Percentiles rank a stretch among this genome's conserved stretches.
Evolutionary conservation across 768 basidiomycete species (phyloP).

Genomic region (Podaxis sp.): DNA sequence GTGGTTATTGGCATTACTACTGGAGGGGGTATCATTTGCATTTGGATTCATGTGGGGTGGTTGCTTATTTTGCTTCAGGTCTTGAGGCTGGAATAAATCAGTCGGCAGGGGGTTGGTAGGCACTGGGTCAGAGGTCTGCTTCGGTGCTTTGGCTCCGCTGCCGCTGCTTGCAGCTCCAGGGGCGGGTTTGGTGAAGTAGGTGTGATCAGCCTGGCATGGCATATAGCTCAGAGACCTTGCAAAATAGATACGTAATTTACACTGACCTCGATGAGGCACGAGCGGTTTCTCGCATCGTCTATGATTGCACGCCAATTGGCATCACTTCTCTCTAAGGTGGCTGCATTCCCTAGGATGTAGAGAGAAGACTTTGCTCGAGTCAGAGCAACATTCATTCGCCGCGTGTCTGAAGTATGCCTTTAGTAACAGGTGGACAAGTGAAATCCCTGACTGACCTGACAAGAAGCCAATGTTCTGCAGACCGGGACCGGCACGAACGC

Average conservation of each 20-base stretch:
- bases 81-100: slow-evolving; percentile 8
- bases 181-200: slow-evolving; percentile 22
- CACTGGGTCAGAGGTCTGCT: background rate
- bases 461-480: slow-evolving; percentile 85
- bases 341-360: slow-evolving; percentile 88
- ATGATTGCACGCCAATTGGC: slow-evolving; percentile 77
- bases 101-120: background rate
- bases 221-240: slow-evolving; percentile 19
- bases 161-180: background rate
- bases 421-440: slow-evolving; percentile 6
- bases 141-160: slow-evolving; percentile 1
- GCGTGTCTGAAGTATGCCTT: slow-evolving; percentile 45
- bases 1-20: slow-evolving; percentile 1
- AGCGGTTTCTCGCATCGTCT: slow-evolving; percentile 66
- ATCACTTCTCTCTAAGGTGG: slow-evolving; percentile 87
- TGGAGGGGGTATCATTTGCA: background rate
- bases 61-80: background rate
- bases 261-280: slow-evolving; percentile 62
- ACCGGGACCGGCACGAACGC: slow-evolving; percentile 91
- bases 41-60: background rate
- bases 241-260: background rate
- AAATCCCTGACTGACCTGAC: slow-evolving; percentile 45
- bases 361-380: slow-evolving; percentile 95
- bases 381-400: slow-evolving; percentile 98
- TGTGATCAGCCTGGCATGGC: slow-evolving; percentile 22